These are phyloP conservation scores for Phytophthora brassicae DNA, from an alignment of 352 stramenopile genomes.

Conservation along the genomic window DNA sequence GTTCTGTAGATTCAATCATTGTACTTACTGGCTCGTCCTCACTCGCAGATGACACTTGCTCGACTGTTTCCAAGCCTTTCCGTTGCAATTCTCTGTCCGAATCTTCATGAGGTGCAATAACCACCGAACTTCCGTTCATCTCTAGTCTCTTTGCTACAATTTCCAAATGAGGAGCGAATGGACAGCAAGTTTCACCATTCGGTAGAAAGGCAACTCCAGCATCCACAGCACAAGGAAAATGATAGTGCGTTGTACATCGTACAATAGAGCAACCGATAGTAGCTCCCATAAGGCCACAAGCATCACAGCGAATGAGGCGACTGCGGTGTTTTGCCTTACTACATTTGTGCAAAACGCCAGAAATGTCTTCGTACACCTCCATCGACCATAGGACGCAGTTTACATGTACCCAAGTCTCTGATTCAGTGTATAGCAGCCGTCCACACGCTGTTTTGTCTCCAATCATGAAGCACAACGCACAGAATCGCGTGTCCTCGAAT, in stretches of 20 bases:
- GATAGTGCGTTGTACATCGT: slow-evolving; percentile 90
- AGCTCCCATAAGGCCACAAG: slow-evolving; percentile 88
- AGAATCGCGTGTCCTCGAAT: slow-evolving; percentile 75
- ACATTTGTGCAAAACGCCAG: slow-evolving; percentile 78
- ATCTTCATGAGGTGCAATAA: neutral
- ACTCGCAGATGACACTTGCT: neutral
- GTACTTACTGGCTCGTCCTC: slow-evolving; percentile 9
- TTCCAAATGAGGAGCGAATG: slow-evolving; percentile 50
- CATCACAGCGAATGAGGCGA: slow-evolving; percentile 89
- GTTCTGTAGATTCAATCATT: neutral
- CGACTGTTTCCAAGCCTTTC: neutral
- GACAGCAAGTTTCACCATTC: slow-evolving; percentile 72
- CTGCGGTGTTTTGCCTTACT: slow-evolving; percentile 89
- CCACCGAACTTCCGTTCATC: slow-evolving; percentile 5
- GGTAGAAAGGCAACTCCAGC: slow-evolving; percentile 68
- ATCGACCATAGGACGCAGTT: slow-evolving; percentile 94
- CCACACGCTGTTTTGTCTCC: slow-evolving; percentile 75
- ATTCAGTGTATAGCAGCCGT: slow-evolving; percentile 78
- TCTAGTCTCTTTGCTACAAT: slow-evolving; percentile 41
- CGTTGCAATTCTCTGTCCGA: neutral
- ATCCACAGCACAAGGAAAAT: slow-evolving; percentile 92
- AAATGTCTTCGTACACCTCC: slow-evolving; percentile 88
- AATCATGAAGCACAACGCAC: slow-evolving; percentile 79
- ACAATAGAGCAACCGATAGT: slow-evolving; percentile 90
- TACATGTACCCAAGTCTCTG: slow-evolving; percentile 90